Base-by-base conservation (phyloP, 1,284 basidiomycete species). In the Ceratorhiza oryzae-sativae region DNA sequence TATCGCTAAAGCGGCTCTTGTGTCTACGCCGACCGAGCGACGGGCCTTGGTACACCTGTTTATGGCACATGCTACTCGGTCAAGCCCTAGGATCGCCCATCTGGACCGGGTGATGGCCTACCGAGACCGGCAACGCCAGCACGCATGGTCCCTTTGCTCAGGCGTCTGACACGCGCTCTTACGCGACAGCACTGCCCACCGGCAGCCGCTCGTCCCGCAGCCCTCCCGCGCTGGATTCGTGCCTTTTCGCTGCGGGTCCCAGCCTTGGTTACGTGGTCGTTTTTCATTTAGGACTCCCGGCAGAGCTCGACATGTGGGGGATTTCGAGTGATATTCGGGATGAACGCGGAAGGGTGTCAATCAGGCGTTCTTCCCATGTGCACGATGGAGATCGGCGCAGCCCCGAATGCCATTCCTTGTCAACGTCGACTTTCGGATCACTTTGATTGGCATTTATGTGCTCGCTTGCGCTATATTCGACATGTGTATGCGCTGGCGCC, bases 71-170 rank as follows among this genome's bases (percentile, higher is more conserved):
- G 53, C 3, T 34, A 20, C 53, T 56, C 53, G 53, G 53, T 30
- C 25, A 27, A 56, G 30, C 53, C 30, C 53, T 56, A 6, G 48
- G n/a, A 30, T 12, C 27, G 6, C 27, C 34, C 58, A 27, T 60
- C 58, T 60, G 39, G 58, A 42, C 41, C 36, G 18, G 25, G n/a
- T 27, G 45, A 9, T 20, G 30, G 39, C 60, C 46, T 34, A 45
- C 62, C 62, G 62, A 65, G 48, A 23, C 62, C 62, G 62, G 62
- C 25, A 23, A 23, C 36, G 58, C 58, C 58, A 42, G 58, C 58
- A 20, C 27, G n/a, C 53, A 56, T 56, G 48, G 48, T n/a, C 27
- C 36, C 53, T 34, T 4, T 3, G 12, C 30, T 56, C 18, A 12
- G 42, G 55, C 34, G 32, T 12, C 49, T 53, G 32, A 39, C 55